Evolutionary conservation across 345 rosid species (phyloP).

Genomic region (Noccaea caerulescens): DNA sequence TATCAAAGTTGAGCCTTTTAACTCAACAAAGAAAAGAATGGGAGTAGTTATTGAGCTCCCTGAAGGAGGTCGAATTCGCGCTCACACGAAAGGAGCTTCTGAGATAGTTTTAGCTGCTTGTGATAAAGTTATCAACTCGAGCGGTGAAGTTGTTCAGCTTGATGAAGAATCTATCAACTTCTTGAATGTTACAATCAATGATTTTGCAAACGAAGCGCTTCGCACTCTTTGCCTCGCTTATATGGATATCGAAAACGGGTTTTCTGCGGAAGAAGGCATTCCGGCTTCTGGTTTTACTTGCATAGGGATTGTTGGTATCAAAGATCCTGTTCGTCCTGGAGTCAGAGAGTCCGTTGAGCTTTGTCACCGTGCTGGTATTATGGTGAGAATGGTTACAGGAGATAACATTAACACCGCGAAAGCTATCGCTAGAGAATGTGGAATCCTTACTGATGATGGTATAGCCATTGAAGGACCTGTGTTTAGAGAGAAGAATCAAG

Average conservation of each 20-base stretch:
- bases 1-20: slow-evolving; percentile 85
- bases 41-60: slow-evolving; percentile 77
- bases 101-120: slow-evolving; percentile 87
- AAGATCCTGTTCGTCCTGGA: slow-evolving; percentile 94
- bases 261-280: slow-evolving; percentile 53
- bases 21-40: slow-evolving; percentile 91
- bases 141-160: slow-evolving; percentile 71
- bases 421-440: slow-evolving; percentile 93
- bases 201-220: slow-evolving; percentile 83
- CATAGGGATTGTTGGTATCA: slow-evolving; percentile 84
- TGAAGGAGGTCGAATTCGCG: slow-evolving; percentile 57
- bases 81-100: slow-evolving; percentile 88
- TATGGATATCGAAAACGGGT: slow-evolving; percentile 58
- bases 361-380: slow-evolving; percentile 84
- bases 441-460: slow-evolving; percentile 84
- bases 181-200: slow-evolving; percentile 68
- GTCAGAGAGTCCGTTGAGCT: slow-evolving; percentile 84
- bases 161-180: slow-evolving; percentile 60
- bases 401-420: slow-evolving; percentile 91
- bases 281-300: slow-evolving; percentile 73
- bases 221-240: slow-evolving; percentile 86
- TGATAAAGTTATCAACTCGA: slow-evolving; percentile 66
- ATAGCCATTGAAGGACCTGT: slow-evolving; percentile 89
- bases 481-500: slow-evolving; percentile 75
- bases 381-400: slow-evolving; percentile 92